A percentile compares a stretch with the other conserved stretches of the same genome.
Evolutionary conservation across 768 basidiomycete genomes (phyloP).

Genomic region (Chalciporus chontae): DNA sequence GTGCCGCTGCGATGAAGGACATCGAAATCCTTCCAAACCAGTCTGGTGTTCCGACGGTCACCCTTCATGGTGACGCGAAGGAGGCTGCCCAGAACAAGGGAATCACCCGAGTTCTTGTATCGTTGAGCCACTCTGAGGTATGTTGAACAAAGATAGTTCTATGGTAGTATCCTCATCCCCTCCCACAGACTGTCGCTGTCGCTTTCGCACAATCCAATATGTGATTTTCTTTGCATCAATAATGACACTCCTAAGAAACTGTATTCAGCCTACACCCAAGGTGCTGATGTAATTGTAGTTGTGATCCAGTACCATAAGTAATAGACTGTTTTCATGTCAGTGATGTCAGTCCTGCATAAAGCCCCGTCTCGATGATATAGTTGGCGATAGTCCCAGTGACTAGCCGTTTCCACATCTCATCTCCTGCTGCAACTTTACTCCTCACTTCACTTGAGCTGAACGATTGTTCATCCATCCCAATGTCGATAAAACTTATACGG

Average conservation of each 20-base stretch:
- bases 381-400: conserved; percentile 45
- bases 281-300: conserved; percentile 1
- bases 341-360: conserved; percentile 36
- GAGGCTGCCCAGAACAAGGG: conserved; percentile 68
- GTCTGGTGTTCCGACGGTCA: conserved; percentile 76
- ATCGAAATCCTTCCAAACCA: conserved; percentile 88
- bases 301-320: conserved; percentile 13
- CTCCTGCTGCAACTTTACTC: conserved; percentile 10
- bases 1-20: conserved; percentile 92
- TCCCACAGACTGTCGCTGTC: conserved; percentile 70
- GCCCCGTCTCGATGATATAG: conserved; percentile 46
- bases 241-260: conserved; percentile 3
- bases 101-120: conserved; percentile 73
- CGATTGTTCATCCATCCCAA: conserved; percentile 50
- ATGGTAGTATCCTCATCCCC: conserved; percentile 14
- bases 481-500: conserved; percentile 57
- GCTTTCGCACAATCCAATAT: conserved; percentile 78
- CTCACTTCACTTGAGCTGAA: conserved; percentile 75
- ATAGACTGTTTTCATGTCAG: not conserved
- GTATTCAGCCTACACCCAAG: not conserved
- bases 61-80: conserved; percentile 77
- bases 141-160: conserved; percentile 27
- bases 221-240: conserved; percentile 7
- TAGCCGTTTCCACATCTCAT: conserved; percentile 43
- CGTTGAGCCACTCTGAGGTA: conserved; percentile 91